Evolutionary conservation across 2,329 filamentous ascomycete genomes (phyloP).

Genomic region (Sphaerulina populicola): DNA sequence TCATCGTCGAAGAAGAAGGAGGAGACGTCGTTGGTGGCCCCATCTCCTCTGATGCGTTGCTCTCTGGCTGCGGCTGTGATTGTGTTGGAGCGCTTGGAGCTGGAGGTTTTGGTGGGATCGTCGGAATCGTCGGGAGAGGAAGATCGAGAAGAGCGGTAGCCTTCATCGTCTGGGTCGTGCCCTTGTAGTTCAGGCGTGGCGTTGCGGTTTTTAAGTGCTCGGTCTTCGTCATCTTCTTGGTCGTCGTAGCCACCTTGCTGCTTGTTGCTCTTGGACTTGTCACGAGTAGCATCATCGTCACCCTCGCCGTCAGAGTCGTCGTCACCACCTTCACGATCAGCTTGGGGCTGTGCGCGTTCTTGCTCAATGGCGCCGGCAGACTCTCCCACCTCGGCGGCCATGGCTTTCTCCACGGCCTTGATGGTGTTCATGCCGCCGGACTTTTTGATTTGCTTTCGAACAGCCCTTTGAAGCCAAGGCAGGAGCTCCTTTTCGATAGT

Average conservation of each 20-base stretch:
- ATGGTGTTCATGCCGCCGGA: constrained; percentile 53
- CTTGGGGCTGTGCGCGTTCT: constrained; percentile 37
- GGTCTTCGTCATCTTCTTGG: constrained; percentile 85
- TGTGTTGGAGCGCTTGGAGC: constrained; percentile 22
- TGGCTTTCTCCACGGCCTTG: constrained; percentile 53
- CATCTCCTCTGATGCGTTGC: constrained; percentile 54
- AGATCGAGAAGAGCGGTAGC: constrained; percentile 40
- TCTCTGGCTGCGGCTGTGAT: constrained; percentile 48
- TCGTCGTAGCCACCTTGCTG: constrained; percentile 80
- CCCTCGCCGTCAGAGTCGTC: constrained; percentile 62
- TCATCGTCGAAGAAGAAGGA: constrained; percentile 72
- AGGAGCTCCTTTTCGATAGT: constrained; percentile 77
- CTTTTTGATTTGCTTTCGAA: constrained; percentile 71
- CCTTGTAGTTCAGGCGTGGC: constrained; percentile 34
- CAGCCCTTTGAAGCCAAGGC: constrained; percentile 59
- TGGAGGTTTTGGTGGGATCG: constrained; percentile 13
- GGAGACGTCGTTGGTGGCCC: constrained; percentile 55
- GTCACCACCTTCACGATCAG: constrained; percentile 48
- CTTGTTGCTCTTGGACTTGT: constrained; percentile 67
- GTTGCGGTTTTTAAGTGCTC: constrained; percentile 52
- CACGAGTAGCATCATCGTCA: constrained; percentile 52
- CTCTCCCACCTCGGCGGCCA: constrained; percentile 62
- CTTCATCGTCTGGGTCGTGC: constrained; percentile 51
- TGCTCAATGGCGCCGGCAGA: constrained; percentile 51
- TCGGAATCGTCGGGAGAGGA: constrained; percentile 31